Evolutionary conservation across 2,329 filamentous ascomycete species (phyloP), one percentile per base, ranked within the genome.

Genomic region (Diaporthe caulivora): DNA sequence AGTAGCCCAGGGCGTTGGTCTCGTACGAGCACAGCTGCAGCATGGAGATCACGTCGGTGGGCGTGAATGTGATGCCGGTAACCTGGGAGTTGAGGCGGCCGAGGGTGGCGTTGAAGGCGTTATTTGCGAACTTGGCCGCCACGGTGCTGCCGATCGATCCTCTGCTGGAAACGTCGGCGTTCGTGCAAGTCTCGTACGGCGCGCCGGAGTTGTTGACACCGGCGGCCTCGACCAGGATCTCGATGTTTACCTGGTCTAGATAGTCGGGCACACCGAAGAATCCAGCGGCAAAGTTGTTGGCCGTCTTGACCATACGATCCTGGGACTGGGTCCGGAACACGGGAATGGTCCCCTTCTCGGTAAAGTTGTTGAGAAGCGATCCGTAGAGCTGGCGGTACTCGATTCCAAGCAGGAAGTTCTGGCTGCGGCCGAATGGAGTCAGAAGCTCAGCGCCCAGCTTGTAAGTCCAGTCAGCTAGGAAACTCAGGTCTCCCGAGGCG

Each of bases 331-430:
- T 80, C 31, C 80, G 78, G 74, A 82, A 84, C 21, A 85, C 82
- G 26, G 84, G 83, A 57, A 85, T 76, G 7, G 81, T 79, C 34
- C 81, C 80, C 1, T 81, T 79, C 68, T 77, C 78, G 44, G 80
- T 82, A 72, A 85, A 85, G 77, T 85, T 85, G 74, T 85, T 85
- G 54, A 86, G 81, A 17, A 85, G 80, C 60, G 83, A 78, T 10
- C 84, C 81, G 57, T 83, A 86, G n/a, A 85, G 79, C 74, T 85
- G 81, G 21, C 84, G 82, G 72, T 85, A 80, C 69, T 80, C 78
- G 17, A 85, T 75, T 11, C 84, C 84, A 3, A 85, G 79, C 17
- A 83, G 76, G 75, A 85, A 85, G 67, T 82, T 80, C 76, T 87
- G 83, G 72, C 80, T 82, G 42, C 83, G 79, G 62, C 82, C 82